phyloP scores from a whole-genome alignment of 2,329 filamentous ascomycete genomes.

The Cadophora malorum region DNA sequence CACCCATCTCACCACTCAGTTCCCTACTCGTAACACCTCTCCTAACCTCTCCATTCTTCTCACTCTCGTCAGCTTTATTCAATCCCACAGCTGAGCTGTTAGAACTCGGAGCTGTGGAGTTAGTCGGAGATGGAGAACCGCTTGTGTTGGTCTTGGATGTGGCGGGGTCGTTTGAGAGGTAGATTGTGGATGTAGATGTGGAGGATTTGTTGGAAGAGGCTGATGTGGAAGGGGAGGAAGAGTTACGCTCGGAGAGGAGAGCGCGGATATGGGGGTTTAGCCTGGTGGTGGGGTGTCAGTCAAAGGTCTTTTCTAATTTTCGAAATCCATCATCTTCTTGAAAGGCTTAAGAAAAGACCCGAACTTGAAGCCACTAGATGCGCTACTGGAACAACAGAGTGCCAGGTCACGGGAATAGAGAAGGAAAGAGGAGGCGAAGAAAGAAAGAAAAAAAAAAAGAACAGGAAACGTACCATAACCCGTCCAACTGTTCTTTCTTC shows the following conservation, averaged over 20 bases:
- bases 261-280: conserved; percentile 18
- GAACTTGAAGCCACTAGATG: too few species aligned
- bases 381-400: too few species aligned
- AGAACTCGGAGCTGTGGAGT: not conserved
- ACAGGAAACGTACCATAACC: conserved; percentile 15
- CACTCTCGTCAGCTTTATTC: too few species aligned
- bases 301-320: too few species aligned
- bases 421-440: too few species aligned
- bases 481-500: conserved; percentile 35
- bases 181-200: not conserved
- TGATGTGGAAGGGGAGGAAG: not conserved
- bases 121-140: not conserved
- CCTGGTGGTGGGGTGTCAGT: not conserved
- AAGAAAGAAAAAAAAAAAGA: too few species aligned
- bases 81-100: too few species aligned
- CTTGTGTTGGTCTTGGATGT: not conserved
- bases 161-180: conserved; percentile 2
- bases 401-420: too few species aligned
- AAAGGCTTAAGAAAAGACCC: not conserved
- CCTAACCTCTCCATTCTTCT: not conserved
- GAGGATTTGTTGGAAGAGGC: not conserved
- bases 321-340: too few species aligned
- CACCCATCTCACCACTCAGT: conserved; percentile 66
- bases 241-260: conserved; percentile 12
- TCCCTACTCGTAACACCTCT: conserved; percentile 56